Evolutionary conservation across 257 asterid genomes (phyloP), one percentile per base, ranked within the genome.

Genomic region (Cynanchum wilfordii): DNA sequence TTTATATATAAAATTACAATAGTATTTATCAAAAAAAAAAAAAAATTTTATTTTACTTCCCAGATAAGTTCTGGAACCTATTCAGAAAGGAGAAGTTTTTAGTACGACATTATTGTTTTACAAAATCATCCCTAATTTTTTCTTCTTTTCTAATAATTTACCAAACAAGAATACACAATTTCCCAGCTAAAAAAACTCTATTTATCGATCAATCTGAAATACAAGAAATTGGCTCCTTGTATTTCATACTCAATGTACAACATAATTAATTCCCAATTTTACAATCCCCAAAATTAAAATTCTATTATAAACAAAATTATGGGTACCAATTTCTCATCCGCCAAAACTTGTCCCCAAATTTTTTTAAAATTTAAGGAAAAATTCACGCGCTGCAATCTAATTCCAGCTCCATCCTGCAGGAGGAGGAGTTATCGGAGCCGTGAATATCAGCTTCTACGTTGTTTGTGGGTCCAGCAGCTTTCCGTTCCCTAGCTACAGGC

Each of bases 401-500:
- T 59, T 13, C 44, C 45, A 60, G 13, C 47, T 19, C 68, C 68
- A 36, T 17, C 49, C 68, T 13, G 0, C 44, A 1, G 9, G 13
- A 8, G 7, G 13, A 25, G 7, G 54, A 49, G 10, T 58, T 69
- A 72, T 73, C 63, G 12, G 29, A 60, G 33, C 60, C 68, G 33
- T 64, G 22, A 33, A 22, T 54, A 20, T 10, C 71, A 3, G n/a
- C 24, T 3, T 47, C 63, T 2, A 30, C 49, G 16, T 25, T 38
- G 6, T 12, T 42, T 42, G 11, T 49, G 13, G 56, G 47, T 66
- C 52, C 67, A 20, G 24, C 58, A 20, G 38, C 58, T 40, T 38
- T 65, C 78, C 59, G 16, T 10, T 57, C 51, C 44, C 29, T 65
- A 15, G 7, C 3, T 22, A 54, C 72, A 12, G 82, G 84, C 74